Base-by-base conservation (phyloP, 139 green algal species). In the Auxenochlorella pyrenoidosa region DNA sequence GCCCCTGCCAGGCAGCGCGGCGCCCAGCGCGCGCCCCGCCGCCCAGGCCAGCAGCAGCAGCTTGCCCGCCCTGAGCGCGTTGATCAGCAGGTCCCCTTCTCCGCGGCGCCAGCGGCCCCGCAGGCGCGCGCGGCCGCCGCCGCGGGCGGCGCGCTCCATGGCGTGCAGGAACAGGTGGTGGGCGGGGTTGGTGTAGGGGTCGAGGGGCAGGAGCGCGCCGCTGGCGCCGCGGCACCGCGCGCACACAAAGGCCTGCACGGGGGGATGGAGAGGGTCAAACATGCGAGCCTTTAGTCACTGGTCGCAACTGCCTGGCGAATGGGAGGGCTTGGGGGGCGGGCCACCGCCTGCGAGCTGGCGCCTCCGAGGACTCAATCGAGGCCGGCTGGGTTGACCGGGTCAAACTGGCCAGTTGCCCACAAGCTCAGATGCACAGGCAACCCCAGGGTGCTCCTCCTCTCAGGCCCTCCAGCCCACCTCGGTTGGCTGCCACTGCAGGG, bases 101-200 rank as follows among this genome's bases (percentile, higher is more conserved):
- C 65, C 80, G 34, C 63, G 80, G 19, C 80, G 80, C 22, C 80
- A 63, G 0, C 60, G 80, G 0, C 59, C 63, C 16, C 82, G 66
- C 66, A 79, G 82, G 24, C 82, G 66, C 68, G 80, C 68, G 34
- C 68, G 44, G 68, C 82, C 82, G 47, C 87, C 79, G 80, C 85
- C 83, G 21, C 81, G 82, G 21, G 40, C 80, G 5, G 44, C n/a
- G 41, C 80, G 79, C 70, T 79, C 60, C 82, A 88, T 88, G 36
- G 87, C 83, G 18, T 58, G 34, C 2, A 90, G 73, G 47, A 87
- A 90, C 5, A 78, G 36, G 75, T 90, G 82, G 41, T 90, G 87
- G 30, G 58, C 5, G 2, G 87, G 87, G 72, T 88, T 90, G 28
- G 85, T 47, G 47, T 88, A 79, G 36, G 79, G 68, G 63, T 88